A percentile compares a stretch with the other conserved stretches of the same genome.
Evolutionary conservation across 192 early-diverging fungal genomes (phyloP).

Genomic region (Ambispora gerdemannii): DNA sequence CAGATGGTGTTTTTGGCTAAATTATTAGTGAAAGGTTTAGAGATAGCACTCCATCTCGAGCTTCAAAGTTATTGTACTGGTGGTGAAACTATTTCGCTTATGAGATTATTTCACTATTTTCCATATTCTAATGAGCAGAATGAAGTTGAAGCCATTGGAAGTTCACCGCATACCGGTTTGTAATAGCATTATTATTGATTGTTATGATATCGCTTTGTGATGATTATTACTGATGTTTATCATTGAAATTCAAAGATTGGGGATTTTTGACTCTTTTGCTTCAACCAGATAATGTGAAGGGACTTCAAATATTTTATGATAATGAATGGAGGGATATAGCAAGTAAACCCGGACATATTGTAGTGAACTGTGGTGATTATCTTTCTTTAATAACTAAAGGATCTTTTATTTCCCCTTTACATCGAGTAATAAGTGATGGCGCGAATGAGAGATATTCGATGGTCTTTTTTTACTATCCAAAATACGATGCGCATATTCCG

Average conservation of each 20-base stretch:
- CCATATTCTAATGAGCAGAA: constrained; percentile 35
- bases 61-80: constrained; percentile 35
- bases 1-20: constrained; percentile 39
- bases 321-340: constrained; percentile 50
- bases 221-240: too few relatives aligned
- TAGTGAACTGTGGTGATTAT: constrained; percentile 66
- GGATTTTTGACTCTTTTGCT: constrained; percentile 60
- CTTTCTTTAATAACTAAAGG: constrained; percentile 55
- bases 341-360: constrained; percentile 43
- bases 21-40: constrained; percentile 42
- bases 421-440: constrained; percentile 53
- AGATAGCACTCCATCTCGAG: constrained; percentile 39
- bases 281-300: constrained; percentile 43
- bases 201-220: neutral
- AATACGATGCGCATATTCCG: constrained; percentile 48
- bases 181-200: constrained; percentile 4
- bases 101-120: constrained; percentile 57
- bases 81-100: constrained; percentile 52
- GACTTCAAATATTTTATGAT: constrained; percentile 48
- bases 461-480: constrained; percentile 65
- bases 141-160: constrained; percentile 15
- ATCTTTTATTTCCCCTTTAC: constrained; percentile 47
- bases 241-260: constrained; percentile 45
- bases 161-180: constrained; percentile 25
- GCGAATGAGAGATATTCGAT: constrained; percentile 46